A percentile compares a stretch with the other conserved stretches of the same genome.
These are phyloP conservation scores for Grosmannia huntii DNA, from an alignment of 2,329 filamentous ascomycete genomes.

Conservation along the genomic window DNA sequence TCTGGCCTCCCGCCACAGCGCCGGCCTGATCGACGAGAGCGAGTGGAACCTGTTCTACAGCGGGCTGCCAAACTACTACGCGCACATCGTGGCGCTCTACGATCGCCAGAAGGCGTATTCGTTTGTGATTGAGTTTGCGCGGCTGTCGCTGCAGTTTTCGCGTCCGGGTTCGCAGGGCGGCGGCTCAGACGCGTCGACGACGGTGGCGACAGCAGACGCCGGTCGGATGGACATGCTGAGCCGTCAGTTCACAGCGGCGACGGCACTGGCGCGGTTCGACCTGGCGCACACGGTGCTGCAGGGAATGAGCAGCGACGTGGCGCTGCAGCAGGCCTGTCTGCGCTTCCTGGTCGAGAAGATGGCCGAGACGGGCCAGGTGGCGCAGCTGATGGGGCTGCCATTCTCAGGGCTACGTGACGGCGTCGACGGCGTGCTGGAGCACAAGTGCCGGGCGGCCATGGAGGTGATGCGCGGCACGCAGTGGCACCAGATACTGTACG, in stretches of 20 bases:
- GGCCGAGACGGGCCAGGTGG: slow-evolving; percentile 53
- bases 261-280: slow-evolving; percentile 68
- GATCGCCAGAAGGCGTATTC: slow-evolving; percentile 66
- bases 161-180: slow-evolving; percentile 4
- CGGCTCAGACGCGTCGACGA: background rate
- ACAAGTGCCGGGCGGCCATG: slow-evolving; percentile 38
- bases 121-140: slow-evolving; percentile 73
- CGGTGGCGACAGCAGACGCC: background rate
- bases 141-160: slow-evolving; percentile 56
- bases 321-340: slow-evolving; percentile 60
- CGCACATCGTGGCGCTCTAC: slow-evolving; percentile 72
- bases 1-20: slow-evolving; percentile 40
- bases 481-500: slow-evolving; percentile 82
- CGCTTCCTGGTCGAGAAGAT: slow-evolving; percentile 56
- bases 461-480: slow-evolving; percentile 54
- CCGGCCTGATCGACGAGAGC: slow-evolving; percentile 59
- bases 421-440: slow-evolving; percentile 66
- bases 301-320: slow-evolving; percentile 38
- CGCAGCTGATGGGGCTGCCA: slow-evolving; percentile 60
- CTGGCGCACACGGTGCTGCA: slow-evolving; percentile 69
- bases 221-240: slow-evolving; percentile 55
- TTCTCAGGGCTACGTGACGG: slow-evolving; percentile 60
- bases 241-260: slow-evolving; percentile 70
- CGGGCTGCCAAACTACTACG: slow-evolving; percentile 73
- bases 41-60: slow-evolving; percentile 58